phyloP scores from a whole-genome alignment of 2,329 filamentous ascomycete species.

The Pyrenophora seminiperda region DNA sequence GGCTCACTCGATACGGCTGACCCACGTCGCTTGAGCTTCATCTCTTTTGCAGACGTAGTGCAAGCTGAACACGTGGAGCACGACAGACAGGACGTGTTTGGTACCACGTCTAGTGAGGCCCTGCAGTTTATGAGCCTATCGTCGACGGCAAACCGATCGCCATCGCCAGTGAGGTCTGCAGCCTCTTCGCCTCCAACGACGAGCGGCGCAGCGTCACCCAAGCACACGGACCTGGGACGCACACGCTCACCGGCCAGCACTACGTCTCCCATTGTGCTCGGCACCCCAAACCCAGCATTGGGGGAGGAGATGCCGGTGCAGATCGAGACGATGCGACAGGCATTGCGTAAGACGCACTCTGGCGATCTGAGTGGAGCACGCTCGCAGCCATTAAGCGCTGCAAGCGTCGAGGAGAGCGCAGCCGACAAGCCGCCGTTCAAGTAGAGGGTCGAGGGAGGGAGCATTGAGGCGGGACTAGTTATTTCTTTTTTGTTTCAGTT shows the following conservation, averaged over 20 bases:
- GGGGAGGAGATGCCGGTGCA: conserved; percentile 77
- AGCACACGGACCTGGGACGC: conserved; percentile 71
- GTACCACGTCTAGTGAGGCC: conserved; percentile 58
- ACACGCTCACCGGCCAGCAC: conserved; percentile 65
- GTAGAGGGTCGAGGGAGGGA: conserved; percentile 11
- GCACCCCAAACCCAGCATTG: conserved; percentile 59
- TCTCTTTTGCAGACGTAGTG: conserved; percentile 95
- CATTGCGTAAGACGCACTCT: conserved; percentile 81
- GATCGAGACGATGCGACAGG: conserved; percentile 93
- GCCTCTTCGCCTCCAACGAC: conserved; percentile 77
- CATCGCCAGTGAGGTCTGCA: conserved; percentile 80
- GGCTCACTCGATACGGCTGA: conserved; percentile 78
- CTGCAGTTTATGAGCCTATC: conserved; percentile 71
- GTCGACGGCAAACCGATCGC: conserved; percentile 68
- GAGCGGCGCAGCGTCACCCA: conserved; percentile 75
- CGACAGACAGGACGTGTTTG: conserved; percentile 53
- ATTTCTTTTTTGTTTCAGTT: conserved; percentile 11
- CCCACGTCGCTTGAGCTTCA: conserved; percentile 85
- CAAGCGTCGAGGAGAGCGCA: conserved; percentile 45
- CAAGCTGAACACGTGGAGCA: conserved; percentile 77
- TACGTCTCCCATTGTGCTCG: conserved; percentile 52
- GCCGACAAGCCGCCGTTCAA: conserved; percentile 42
- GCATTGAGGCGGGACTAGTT: conserved; percentile 1
- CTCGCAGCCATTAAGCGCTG: conserved; percentile 48
- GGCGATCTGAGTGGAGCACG: conserved; percentile 67